Evolutionary conservation across 208 protist species (phyloP).

Genomic region (Trypanosoma vivax): DNA sequence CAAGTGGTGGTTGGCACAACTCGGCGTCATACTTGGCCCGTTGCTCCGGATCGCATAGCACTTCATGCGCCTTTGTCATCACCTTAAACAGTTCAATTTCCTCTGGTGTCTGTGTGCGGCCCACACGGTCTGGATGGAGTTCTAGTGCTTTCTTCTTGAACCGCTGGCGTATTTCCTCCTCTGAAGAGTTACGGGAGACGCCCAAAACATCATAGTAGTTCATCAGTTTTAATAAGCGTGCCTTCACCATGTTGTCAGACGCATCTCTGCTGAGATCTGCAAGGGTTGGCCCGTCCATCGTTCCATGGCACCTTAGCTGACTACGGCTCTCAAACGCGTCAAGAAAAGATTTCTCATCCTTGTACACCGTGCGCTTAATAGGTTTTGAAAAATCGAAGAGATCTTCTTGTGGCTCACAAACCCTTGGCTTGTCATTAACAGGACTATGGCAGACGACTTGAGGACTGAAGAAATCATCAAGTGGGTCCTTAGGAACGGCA

Average conservation of each 20-base stretch:
- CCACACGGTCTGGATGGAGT: slow-evolving; percentile 80
- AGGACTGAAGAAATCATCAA: slow-evolving; percentile 17
- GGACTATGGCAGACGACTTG: not conserved
- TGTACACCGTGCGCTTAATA: slow-evolving; percentile 32
- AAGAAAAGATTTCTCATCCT: slow-evolving; percentile 50
- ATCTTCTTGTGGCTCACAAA: slow-evolving; percentile 22
- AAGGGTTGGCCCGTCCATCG: slow-evolving; percentile 18
- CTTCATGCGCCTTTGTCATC: slow-evolving; percentile 86
- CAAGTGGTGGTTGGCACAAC: slow-evolving; percentile 10
- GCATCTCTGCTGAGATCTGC: slow-evolving; percentile 15
- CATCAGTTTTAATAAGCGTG: slow-evolving; percentile 77
- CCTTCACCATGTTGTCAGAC: slow-evolving; percentile 60
- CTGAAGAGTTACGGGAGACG: slow-evolving; percentile 50
- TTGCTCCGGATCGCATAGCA: slow-evolving; percentile 53
- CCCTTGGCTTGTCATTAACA: slow-evolving; percentile 12
- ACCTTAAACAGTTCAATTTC: slow-evolving; percentile 86
- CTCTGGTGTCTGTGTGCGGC: slow-evolving; percentile 52
- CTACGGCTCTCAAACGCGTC: slow-evolving; percentile 62
- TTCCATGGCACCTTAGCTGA: slow-evolving; percentile 18
- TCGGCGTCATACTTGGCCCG: slow-evolving; percentile 61
- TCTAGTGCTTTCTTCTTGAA: slow-evolving; percentile 86
- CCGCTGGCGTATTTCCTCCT: slow-evolving; percentile 60
- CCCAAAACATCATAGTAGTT: slow-evolving; percentile 89
- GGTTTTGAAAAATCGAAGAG: slow-evolving; percentile 67
- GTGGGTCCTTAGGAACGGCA: slow-evolving; percentile 6